Evolutionary conservation across 306 rosid species (phyloP).

Genomic region (Acacia crassicarpa): DNA sequence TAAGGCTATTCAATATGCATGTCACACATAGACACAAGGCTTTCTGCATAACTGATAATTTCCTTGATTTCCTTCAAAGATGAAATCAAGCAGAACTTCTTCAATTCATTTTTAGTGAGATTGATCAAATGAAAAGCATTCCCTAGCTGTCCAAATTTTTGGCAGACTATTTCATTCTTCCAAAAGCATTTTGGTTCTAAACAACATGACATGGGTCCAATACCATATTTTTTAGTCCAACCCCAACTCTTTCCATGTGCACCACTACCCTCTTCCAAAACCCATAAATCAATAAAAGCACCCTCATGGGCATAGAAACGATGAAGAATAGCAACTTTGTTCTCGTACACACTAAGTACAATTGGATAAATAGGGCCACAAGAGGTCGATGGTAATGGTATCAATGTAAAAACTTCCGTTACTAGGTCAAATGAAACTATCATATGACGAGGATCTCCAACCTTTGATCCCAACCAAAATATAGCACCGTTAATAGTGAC

Average conservation of each 20-base stretch:
- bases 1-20: no score
- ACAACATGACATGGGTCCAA: background rate
- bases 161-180: background rate
- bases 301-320: background rate
- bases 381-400: background rate
- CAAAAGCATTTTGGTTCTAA: no score
- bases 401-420: background rate
- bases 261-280: background rate
- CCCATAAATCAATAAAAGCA: background rate
- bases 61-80: no score
- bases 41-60: no score
- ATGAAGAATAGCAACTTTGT: background rate
- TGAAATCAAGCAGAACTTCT: no score
- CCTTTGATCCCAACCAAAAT: background rate
- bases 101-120: no score
- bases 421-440: slow-evolving; percentile 2
- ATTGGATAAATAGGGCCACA: no score
- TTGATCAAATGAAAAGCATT: no score
- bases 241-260: background rate
- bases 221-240: background rate
- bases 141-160: no score
- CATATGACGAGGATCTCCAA: no score
- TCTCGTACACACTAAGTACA: background rate
- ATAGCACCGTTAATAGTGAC: background rate
- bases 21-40: no score